Evolutionary conservation across 495 filamentous ascomycete genomes (phyloP), one percentile per base, ranked within the genome.

Genomic region (Lasiosphaeriaceae sp.): DNA sequence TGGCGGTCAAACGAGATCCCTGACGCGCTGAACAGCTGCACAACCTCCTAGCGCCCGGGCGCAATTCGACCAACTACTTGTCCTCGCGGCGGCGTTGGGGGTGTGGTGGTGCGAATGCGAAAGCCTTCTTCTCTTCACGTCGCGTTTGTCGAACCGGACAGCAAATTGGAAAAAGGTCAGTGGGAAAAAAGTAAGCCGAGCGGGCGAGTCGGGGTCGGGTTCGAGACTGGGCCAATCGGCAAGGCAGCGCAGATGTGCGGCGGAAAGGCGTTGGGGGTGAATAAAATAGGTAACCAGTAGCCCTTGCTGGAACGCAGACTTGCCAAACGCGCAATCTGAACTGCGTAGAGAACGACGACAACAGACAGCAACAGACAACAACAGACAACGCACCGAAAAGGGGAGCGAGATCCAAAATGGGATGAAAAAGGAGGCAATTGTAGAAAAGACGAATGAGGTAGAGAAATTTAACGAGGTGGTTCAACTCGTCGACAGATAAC

Each of bases 401-500:
- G 39, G 35, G 26, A 50, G 39, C 39, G n/a, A 43, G 9, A n/a
- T 6, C 7, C 14, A 11, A 17, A 43, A 43, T 11, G 44, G 44
- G 23, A 39, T 23, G 39, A 19, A 39, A 26, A 37, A n/a, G 19
- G 26, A 46, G 52, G 41, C 23, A 39, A 37, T 14, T 20, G 58
- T 52, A 39, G 54, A 6, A 59, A 23, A 48, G 44, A 20, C 41
- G 11, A 45, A 43, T 11, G 52, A 56, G 41, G 41, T 52, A 47
- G 47, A 48, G 53, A 60, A 52, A 35, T 56, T 56, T 39, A 55
- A 52, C 51, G 53, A 24, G 58, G 58, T 48, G 47, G 52, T 52
- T 47, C 23, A 54, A 46, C 46, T 48, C 41, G 47, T 56, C 58
- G 58, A 60, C 58, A 60, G 58, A 60, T 53, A 55, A 43, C 53